These are phyloP conservation scores for Geosmithia morbida DNA, from an alignment of 2,329 filamentous ascomycete species.

Conservation along the genomic window DNA sequence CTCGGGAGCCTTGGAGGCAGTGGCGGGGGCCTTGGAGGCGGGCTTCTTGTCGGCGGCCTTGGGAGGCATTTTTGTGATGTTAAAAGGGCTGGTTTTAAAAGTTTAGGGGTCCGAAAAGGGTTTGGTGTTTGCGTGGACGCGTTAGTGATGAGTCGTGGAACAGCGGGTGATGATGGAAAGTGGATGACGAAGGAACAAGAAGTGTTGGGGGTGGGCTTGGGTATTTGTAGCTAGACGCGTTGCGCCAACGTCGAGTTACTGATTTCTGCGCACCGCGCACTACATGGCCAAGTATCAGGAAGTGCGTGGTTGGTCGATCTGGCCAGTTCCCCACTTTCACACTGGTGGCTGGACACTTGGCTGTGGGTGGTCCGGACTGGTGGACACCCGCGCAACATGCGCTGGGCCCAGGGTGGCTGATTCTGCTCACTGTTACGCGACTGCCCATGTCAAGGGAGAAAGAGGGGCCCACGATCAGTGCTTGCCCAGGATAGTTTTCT, in stretches of 20 bases:
- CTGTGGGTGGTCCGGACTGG: neutral
- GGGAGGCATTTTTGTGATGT: slow-evolving; percentile 63
- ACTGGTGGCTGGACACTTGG: neutral
- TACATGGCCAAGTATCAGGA: neutral
- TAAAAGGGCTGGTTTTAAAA: slow-evolving; percentile 6
- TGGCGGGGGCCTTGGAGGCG: slow-evolving; percentile 85
- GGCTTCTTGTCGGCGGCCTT: slow-evolving; percentile 99
- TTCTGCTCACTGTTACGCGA: neutral
- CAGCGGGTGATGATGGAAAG: slow-evolving; percentile 21
- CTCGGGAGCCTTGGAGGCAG: slow-evolving; percentile 58
- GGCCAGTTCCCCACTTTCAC: neutral
- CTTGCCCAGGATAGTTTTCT: neutral
- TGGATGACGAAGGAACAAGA: slow-evolving; percentile 29
- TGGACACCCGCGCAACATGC: neutral
- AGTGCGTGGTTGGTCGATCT: slow-evolving; percentile 1
- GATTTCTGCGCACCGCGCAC: slow-evolving; percentile 24
- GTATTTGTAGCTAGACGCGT: slow-evolving; percentile 49
- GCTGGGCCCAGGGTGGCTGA: neutral
- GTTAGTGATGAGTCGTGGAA: slow-evolving; percentile 2
- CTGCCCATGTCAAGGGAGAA: neutral
- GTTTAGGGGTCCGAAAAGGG: neutral
- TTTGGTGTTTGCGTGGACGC: slow-evolving; percentile 7
- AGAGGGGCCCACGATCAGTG: neutral
- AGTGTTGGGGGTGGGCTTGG: slow-evolving; percentile 35
- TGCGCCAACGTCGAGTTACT: slow-evolving; percentile 36